Evolutionary conservation across 169 alveolate species (phyloP), one percentile per base, ranked within the genome.

Genomic region (Cryptosporidium parvum): DNA sequence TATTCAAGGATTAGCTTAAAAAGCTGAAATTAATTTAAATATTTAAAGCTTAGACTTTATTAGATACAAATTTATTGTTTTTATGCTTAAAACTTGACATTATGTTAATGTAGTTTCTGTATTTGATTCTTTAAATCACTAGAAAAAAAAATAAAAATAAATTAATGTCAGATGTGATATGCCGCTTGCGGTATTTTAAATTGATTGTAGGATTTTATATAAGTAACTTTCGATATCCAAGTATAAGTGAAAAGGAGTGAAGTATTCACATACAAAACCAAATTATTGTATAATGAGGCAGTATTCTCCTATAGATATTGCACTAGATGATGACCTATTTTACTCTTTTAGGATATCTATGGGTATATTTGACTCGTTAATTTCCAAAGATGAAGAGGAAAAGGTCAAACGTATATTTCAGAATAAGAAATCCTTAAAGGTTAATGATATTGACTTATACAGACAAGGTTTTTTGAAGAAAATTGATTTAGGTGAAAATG

Each of bases 261-360:
- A 42, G 29, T 51, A 7, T 52, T 51, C 69, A 48, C 65, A 18
- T 31, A 6, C 33, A n/a, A 35, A 26, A 56, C 42, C 31, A 14
- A 29, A 51, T 12, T 21, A 2, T 37, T 23, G 18, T 56, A 80
- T 16, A 42, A 80, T 80, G 89, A 80, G 14, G 48, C 48, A 45
- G 26, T 37, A 45, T 59, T 58, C 37, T 42, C 33, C 69, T 18
- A 7, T n/a, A 23, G 89, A 80, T n/a, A 31, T 80, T 80, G 73
- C 89, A 21, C 67, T 80, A 12, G 44, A 80, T 44, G 89, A 80
- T 61, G 45, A 48, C 26, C n/a, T 80, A 42, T 80, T 80, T 62
- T 62, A 62, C 56, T 42, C 42, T 12, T 80, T 26, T 45, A 80
- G 89, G 35, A 61, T 67, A 37, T 80, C 75, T 48, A 42, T 35